A percentile compares a stretch with the other conserved stretches of the same genome.
Conservation (phyloP, 2,329 filamentous ascomycete genomes). For the Pseudopithomyces maydicus region DNA sequence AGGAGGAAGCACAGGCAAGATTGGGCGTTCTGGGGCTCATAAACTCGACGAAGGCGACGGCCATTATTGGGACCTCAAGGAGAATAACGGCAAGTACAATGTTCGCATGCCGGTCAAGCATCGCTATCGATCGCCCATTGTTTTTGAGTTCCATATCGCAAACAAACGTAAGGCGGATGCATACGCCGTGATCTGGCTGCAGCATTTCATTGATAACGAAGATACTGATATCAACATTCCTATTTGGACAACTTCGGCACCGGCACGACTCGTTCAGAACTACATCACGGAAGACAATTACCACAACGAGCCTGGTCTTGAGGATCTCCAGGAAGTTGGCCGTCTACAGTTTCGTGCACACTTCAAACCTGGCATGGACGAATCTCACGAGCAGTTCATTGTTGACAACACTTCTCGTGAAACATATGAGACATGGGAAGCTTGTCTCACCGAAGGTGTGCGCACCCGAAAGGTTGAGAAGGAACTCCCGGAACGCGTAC, state of each 20-base stretch:
- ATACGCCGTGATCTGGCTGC: constrained; percentile 84
- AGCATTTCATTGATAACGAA: constrained; percentile 81
- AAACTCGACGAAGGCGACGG: constrained; percentile 64
- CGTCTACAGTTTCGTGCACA: constrained; percentile 77
- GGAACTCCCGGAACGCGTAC: constrained; percentile 73
- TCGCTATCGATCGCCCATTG: constrained; percentile 85
- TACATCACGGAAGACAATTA: constrained; percentile 85
- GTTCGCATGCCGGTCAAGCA: constrained; percentile 85
- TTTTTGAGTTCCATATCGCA: constrained; percentile 79
- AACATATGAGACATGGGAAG: constrained; percentile 94
- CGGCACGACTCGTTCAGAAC: constrained; percentile 81
- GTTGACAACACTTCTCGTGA: constrained; percentile 87
- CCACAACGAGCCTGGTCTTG: constrained; percentile 70
- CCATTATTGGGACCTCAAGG: constrained; percentile 63
- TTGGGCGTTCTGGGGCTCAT: constrained; percentile 68
- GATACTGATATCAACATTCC: constrained; percentile 81
- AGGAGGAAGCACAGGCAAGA: constrained; percentile 76
- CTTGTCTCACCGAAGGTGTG: constrained; percentile 86
- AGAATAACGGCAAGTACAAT: constrained; percentile 55
- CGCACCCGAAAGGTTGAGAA: constrained; percentile 71
- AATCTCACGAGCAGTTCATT: constrained; percentile 82
- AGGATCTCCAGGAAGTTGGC: constrained; percentile 78
- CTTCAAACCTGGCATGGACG: constrained; percentile 90
- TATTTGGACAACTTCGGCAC: constrained; percentile 82
- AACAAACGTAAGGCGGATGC: constrained; percentile 73